These are phyloP conservation scores for Lipomyces oligophaga DNA, from an alignment of 805 yeast species.

Conservation along the genomic window DNA sequence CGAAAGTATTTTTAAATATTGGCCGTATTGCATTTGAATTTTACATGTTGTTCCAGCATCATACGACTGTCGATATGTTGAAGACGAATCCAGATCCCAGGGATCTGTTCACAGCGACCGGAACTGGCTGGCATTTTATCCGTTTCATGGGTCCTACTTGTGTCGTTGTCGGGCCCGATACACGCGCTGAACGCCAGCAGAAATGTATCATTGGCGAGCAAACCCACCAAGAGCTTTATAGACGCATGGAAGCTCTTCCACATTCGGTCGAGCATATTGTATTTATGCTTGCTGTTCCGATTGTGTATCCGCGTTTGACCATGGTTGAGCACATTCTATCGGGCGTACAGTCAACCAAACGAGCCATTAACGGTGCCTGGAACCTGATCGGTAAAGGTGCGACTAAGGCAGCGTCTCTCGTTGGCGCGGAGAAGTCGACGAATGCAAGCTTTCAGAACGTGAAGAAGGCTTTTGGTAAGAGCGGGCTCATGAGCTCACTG, in stretches of 20 bases:
- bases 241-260: slow-evolving; percentile 56
- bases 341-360: slow-evolving; percentile 39
- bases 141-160: slow-evolving; percentile 71
- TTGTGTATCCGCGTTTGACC: slow-evolving; percentile 88
- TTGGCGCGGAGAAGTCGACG: slow-evolving; percentile 44
- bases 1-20: slow-evolving; percentile 62
- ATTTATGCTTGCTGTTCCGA: slow-evolving; percentile 89
- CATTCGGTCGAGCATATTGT: slow-evolving; percentile 67
- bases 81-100: slow-evolving; percentile 21
- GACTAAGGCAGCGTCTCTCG: slow-evolving; percentile 52
- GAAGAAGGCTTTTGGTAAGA: slow-evolving; percentile 36
- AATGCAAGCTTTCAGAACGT: slow-evolving; percentile 23
- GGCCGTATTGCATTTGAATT: slow-evolving; percentile 80
- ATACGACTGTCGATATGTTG: slow-evolving; percentile 46
- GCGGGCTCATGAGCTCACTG: slow-evolving; percentile 59
- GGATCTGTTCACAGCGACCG: slow-evolving; percentile 41
- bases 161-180: slow-evolving; percentile 77
- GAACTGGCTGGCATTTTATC: slow-evolving; percentile 69
- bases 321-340: slow-evolving; percentile 79
- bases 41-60: slow-evolving; percentile 91
- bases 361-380: slow-evolving; percentile 26
- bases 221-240: slow-evolving; percentile 60
- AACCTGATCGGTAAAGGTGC: slow-evolving; percentile 24
- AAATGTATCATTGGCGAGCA: slow-evolving; percentile 51
- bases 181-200: slow-evolving; percentile 82